These are phyloP conservation scores for Eimeria praecox DNA, from an alignment of 169 alveolate species.

Conservation along the genomic window DNA sequence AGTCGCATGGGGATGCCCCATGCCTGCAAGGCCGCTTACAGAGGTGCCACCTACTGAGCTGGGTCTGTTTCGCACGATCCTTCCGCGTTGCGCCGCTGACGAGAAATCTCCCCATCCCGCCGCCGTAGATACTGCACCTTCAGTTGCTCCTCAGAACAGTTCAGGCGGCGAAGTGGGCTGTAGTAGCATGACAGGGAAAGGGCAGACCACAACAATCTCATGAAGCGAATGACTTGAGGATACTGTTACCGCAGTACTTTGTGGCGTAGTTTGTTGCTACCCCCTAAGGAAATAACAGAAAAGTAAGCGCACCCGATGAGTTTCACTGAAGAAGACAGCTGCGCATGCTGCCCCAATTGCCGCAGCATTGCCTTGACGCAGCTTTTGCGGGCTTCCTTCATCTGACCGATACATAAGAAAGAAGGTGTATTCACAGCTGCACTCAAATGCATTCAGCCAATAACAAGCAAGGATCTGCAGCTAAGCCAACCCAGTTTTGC, in stretches of 20 bases:
- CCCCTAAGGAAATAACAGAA: not conserved
- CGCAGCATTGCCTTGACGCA: slow-evolving; percentile 72
- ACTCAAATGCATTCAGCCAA: not conserved
- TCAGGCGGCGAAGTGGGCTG: slow-evolving; percentile 75
- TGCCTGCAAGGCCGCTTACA: not conserved
- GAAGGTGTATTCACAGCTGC: not conserved
- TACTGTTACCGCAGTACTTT: not conserved
- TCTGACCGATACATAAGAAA: not conserved
- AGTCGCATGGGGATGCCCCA: not conserved
- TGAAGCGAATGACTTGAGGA: not conserved
- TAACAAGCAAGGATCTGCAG: not conserved
- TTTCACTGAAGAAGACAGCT: slow-evolving; percentile 54
- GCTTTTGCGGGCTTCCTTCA: slow-evolving; percentile 52
- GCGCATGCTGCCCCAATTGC: slow-evolving; percentile 60
- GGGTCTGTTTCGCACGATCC: slow-evolving; percentile 45
- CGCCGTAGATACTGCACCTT: slow-evolving; percentile 35
- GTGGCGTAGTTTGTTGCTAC: not conserved
- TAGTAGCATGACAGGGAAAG: not conserved
- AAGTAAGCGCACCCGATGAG: slow-evolving; percentile 29
- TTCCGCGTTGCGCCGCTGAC: slow-evolving; percentile 61
- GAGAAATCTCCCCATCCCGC: slow-evolving; percentile 52
- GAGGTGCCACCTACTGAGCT: slow-evolving; percentile 31
- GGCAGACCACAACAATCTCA: not conserved
- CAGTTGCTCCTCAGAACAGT: slow-evolving; percentile 66
- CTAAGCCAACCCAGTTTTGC: not conserved